Evolutionary conservation across 495 filamentous ascomycete genomes (phyloP), one percentile per base, ranked within the genome.

Genomic region (Margaritispora aquatica): DNA sequence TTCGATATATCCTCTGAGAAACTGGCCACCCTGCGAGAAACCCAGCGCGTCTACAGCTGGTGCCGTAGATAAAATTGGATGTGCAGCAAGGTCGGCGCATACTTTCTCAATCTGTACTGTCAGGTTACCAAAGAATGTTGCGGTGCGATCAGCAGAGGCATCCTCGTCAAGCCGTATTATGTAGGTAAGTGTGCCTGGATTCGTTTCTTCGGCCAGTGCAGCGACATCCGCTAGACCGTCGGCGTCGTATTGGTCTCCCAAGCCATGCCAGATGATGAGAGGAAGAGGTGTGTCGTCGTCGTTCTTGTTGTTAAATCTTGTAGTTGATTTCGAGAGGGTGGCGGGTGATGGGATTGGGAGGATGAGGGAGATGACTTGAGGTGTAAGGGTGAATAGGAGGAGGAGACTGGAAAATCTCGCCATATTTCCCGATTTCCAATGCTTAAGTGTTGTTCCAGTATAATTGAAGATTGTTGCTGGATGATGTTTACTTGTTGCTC

Each of bases 1-100:
- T 77, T 98, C 87, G 66, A 96, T 79, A 73, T 92, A 93, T n/a
- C 79, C 94, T 59, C 94, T 88, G 13, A 98, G 82, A 75, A 98
- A 97, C 68, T 96, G 91, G 29, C 94, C 95, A 62, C 94, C 94
- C 71, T 98, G 94, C 24, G 88, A 92, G 77, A 97, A 97, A 4
- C 94, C 94, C 20, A 98, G 71, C 1, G 90, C 95, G 71, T 97
- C 93, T 71, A 96, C 80, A 59, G 87, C 89, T 0, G 86, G 84
- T 4, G 89, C 88, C 15, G 85, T 86, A 46, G 86, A 86, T 19
- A 96, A 83, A 71, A 91, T 88, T 0, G 88, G 88, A 66, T 96
- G 82, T 1, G 77, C 54, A 61, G 86, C 79, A 48, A 98, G 81
- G 68, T 92, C 88, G 3, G 73, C 78, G 83, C 94, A 98, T 54